Percentiles rank a stretch among this genome's conserved stretches.
Evolutionary conservation across 208 protist species (phyloP).

Genomic region (Leishmania lainsoni): DNA sequence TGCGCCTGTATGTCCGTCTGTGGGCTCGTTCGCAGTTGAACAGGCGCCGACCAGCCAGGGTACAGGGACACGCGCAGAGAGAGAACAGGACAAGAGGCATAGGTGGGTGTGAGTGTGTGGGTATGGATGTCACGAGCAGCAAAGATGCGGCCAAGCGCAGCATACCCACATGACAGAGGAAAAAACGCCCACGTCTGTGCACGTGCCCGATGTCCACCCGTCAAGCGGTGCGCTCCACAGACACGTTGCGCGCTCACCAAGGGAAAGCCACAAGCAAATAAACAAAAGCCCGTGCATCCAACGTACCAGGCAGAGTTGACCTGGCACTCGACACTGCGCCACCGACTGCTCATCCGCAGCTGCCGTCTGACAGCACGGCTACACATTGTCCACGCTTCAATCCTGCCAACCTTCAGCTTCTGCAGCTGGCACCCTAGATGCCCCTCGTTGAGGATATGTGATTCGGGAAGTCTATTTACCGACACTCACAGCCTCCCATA

Average conservation of each 20-base stretch:
- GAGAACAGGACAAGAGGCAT: background rate
- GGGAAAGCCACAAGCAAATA: background rate
- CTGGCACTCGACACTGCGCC: too few relatives aligned
- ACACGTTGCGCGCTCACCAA: background rate
- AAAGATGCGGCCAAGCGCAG: background rate
- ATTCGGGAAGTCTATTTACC: conserved; percentile 17
- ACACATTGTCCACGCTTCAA: background rate
- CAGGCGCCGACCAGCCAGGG: background rate
- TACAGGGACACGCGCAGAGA: background rate
- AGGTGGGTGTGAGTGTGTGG: background rate
- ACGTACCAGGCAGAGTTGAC: background rate
- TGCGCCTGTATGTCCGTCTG: background rate
- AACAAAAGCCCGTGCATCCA: background rate
- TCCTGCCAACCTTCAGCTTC: background rate
- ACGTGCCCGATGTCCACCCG: background rate
- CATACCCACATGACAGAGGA: background rate
- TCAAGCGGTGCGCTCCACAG: background rate
- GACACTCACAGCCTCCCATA: conserved; percentile 54
- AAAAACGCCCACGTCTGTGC: background rate
- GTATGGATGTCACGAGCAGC: background rate
- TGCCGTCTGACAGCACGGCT: background rate
- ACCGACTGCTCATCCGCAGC: background rate
- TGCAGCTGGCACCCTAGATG: too few relatives aligned
- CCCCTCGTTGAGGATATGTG: background rate
- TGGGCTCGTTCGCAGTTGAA: background rate